phyloP scores from a whole-genome alignment of 2,329 filamentous ascomycete species.

The Fusarium xyrophilum region DNA sequence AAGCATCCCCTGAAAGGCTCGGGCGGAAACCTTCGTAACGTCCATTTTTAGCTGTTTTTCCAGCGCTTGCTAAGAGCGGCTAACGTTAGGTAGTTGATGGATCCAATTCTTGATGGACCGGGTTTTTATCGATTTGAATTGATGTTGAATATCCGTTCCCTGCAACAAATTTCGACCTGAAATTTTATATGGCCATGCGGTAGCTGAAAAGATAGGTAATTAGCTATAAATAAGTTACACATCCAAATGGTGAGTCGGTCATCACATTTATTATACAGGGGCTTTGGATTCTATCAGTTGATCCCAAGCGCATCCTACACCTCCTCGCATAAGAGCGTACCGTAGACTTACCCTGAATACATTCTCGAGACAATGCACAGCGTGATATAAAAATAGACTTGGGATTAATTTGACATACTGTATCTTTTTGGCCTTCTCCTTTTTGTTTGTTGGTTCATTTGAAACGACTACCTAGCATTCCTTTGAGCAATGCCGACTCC shows the following conservation, averaged over 20 bases:
- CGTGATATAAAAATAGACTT: neutral
- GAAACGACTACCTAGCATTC: conserved; percentile 4
- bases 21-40: conserved; percentile 25
- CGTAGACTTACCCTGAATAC: conserved; percentile 7
- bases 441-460: neutral
- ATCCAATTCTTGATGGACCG: neutral
- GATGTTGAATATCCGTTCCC: neutral
- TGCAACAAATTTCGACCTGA: neutral
- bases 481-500: neutral
- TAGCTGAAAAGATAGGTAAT: neutral
- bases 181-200: neutral
- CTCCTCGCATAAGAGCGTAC: conserved; percentile 30
- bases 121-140: neutral
- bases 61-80: conserved; percentile 12
- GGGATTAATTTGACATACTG: neutral
- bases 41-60: conserved; percentile 36
- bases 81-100: neutral
- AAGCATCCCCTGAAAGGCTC: conserved; percentile 37
- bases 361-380: conserved; percentile 5
- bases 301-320: conserved; percentile 17
- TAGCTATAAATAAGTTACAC: neutral
- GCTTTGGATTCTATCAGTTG: neutral
- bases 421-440: neutral
- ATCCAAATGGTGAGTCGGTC: neutral
- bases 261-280: conserved; percentile 25